These are phyloP conservation scores for Pilaira anomala DNA, from an alignment of 192 early-diverging fungal species.

Conservation along the genomic window DNA sequence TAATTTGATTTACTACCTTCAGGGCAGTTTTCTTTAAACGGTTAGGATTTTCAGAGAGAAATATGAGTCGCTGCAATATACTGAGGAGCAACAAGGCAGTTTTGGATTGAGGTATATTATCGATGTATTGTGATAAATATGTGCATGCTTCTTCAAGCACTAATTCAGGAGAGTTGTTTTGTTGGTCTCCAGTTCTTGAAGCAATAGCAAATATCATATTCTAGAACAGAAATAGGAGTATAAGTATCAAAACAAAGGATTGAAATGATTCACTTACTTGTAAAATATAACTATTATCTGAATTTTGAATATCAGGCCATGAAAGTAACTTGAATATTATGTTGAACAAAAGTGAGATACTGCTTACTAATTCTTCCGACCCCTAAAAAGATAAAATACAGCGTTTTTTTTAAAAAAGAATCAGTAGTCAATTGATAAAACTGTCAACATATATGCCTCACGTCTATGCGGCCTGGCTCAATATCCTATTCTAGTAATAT, in stretches of 20 bases:
- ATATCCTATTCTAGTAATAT: slow-evolving; percentile 7
- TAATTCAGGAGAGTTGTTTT: neutral
- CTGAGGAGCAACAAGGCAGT: slow-evolving; percentile 41
- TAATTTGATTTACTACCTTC: slow-evolving; percentile 31
- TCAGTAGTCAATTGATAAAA: no score
- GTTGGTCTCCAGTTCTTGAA: neutral
- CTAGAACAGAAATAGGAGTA: neutral
- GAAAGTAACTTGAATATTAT: slow-evolving; percentile 34
- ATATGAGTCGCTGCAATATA: slow-evolving; percentile 37
- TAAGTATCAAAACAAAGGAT: neutral
- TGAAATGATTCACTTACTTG: slow-evolving; percentile 17
- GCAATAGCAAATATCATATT: neutral
- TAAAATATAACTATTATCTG: slow-evolving; percentile 32
- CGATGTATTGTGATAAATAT: slow-evolving; percentile 34
- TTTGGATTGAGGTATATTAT: slow-evolving; percentile 41
- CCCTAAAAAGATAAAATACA: neutral
- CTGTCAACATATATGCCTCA: neutral
- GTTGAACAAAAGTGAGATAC: slow-evolving; percentile 25
- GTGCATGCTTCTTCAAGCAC: slow-evolving; percentile 32
- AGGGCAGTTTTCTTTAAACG: slow-evolving; percentile 26
- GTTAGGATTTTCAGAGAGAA: slow-evolving; percentile 28
- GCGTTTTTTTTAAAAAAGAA: no score
- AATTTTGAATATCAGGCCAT: slow-evolving; percentile 35
- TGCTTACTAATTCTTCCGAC: slow-evolving; percentile 9
- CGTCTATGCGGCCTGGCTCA: slow-evolving; percentile 20